A percentile compares a stretch with the other conserved stretches of the same genome.
Evolutionary conservation across 257 asterid species (phyloP).

Genomic region (Penstemon eatonii): DNA sequence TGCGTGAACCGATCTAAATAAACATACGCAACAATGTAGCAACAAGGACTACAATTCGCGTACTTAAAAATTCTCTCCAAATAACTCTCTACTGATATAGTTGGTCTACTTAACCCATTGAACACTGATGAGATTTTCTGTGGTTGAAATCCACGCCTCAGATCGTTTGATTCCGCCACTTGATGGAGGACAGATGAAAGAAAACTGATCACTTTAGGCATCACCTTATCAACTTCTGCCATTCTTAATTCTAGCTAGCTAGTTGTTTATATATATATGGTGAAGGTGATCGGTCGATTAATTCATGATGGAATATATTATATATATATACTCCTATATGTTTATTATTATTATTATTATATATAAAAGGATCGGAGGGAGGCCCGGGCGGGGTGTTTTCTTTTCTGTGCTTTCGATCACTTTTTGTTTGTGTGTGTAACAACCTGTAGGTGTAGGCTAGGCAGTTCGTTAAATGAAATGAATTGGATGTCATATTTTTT

Average conservation of each 20-base stretch:
- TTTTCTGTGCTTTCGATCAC: neutral
- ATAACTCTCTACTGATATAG: slow-evolving; percentile 70
- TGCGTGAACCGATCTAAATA: slow-evolving; percentile 88
- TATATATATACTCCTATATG: too few species aligned
- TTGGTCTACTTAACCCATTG: slow-evolving; percentile 75
- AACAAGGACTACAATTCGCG: slow-evolving; percentile 89
- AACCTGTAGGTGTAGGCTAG: slow-evolving; percentile 33
- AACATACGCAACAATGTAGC: slow-evolving; percentile 88
- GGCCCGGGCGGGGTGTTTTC: neutral
- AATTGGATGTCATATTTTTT: slow-evolving; percentile 28
- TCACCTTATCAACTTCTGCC: slow-evolving; percentile 74
- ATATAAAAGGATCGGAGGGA: neutral
- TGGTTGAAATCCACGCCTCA: slow-evolving; percentile 19
- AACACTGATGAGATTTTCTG: slow-evolving; percentile 81
- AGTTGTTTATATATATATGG: slow-evolving; percentile 12
- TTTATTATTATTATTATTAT: too few species aligned
- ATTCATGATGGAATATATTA: slow-evolving; percentile 28
- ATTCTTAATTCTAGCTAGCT: slow-evolving; percentile 19
- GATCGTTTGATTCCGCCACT: slow-evolving; percentile 79
- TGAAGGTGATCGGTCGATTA: slow-evolving; percentile 14
- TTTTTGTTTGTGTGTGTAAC: slow-evolving; percentile 25
- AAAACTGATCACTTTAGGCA: slow-evolving; percentile 66
- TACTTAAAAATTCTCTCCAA: slow-evolving; percentile 82
- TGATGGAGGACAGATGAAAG: slow-evolving; percentile 78
- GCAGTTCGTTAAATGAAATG: slow-evolving; percentile 17